Percentiles rank a stretch among this genome's conserved stretches.
Conservation (phyloP, 495 filamentous ascomycete genomes). For the Penicillium cosmopolitanum region DNA sequence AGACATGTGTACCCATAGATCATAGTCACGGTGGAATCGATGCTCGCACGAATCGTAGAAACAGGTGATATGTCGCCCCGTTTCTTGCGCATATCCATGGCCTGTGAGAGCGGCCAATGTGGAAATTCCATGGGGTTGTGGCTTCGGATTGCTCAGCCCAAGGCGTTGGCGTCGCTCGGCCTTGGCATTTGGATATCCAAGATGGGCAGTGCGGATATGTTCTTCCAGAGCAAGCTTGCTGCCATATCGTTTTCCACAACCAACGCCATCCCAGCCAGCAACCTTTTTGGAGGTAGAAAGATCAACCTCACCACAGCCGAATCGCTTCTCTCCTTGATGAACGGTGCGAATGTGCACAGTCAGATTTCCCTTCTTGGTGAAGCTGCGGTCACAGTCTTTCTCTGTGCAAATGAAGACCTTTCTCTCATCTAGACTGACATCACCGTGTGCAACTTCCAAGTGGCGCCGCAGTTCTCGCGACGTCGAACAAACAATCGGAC, state of each 20-base stretch:
- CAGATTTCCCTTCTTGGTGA: constrained; percentile 79
- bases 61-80: constrained; percentile 59
- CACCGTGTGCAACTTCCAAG: constrained; percentile 69
- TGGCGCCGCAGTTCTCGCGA: constrained; percentile 67
- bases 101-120: constrained; percentile 61
- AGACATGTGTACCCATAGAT: constrained; percentile 68
- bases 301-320: constrained; percentile 72
- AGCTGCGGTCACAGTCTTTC: constrained; percentile 67
- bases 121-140: constrained; percentile 25
- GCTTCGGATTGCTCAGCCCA: constrained; percentile 31
- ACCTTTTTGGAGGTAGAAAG: constrained; percentile 60
- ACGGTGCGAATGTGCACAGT: constrained; percentile 75
- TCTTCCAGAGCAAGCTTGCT: constrained; percentile 78
- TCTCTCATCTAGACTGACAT: constrained; percentile 61
- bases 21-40: constrained; percentile 68
- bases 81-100: constrained; percentile 56
- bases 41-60: constrained; percentile 54
- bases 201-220: constrained; percentile 76
- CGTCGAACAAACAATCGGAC: constrained; percentile 63
- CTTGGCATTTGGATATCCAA: constrained; percentile 57
- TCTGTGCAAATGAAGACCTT: constrained; percentile 66
- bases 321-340: constrained; percentile 69
- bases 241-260: constrained; percentile 69
- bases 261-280: constrained; percentile 64
- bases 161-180: constrained; percentile 47